Percentiles rank a stretch among this genome's conserved stretches.
Conservation (phyloP, 2,329 filamentous ascomycete genomes). For the Colletotrichum sidae region DNA sequence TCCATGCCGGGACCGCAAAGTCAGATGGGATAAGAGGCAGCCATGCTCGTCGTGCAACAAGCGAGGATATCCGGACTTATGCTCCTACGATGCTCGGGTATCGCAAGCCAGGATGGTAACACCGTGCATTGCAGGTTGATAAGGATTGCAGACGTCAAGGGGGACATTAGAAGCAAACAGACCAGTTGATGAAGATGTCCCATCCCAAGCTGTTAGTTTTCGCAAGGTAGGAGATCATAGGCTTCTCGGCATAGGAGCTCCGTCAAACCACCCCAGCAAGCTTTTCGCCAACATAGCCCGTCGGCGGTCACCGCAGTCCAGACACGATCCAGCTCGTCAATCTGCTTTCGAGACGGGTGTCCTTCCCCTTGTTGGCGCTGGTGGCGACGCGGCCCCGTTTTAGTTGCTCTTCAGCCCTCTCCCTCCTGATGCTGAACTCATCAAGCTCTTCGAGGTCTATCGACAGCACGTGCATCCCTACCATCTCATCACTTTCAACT, state of each 20-base stretch:
- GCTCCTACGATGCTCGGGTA: background rate
- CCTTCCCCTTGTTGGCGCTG: background rate
- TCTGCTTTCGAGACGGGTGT: constrained; percentile 4
- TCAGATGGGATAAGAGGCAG: background rate
- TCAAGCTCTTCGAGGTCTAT: constrained; percentile 3
- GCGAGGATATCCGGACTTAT: constrained; percentile 6
- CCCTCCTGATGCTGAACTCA: background rate
- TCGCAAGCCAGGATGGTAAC: too few species aligned
- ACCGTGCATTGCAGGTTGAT: background rate
- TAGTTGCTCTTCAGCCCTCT: background rate
- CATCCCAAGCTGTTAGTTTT: too few species aligned
- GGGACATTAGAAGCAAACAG: background rate
- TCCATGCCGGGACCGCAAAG: constrained; percentile 7
- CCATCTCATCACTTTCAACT: background rate
- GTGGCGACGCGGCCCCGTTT: background rate
- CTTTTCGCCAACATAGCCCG: too few species aligned
- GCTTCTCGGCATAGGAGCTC: too few species aligned
- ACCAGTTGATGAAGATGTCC: too few species aligned
- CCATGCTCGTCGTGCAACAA: background rate
- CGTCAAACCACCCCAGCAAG: too few species aligned
- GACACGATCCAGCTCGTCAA: constrained; percentile 3
- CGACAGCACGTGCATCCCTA: constrained; percentile 2
- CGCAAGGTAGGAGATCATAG: too few species aligned
- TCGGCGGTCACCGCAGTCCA: background rate
- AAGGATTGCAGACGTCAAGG: background rate